Evolutionary conservation across 176 grass and related monocot genomes (phyloP), one percentile per base, ranked within the genome.

Genomic region (Ensete ventricosum): DNA sequence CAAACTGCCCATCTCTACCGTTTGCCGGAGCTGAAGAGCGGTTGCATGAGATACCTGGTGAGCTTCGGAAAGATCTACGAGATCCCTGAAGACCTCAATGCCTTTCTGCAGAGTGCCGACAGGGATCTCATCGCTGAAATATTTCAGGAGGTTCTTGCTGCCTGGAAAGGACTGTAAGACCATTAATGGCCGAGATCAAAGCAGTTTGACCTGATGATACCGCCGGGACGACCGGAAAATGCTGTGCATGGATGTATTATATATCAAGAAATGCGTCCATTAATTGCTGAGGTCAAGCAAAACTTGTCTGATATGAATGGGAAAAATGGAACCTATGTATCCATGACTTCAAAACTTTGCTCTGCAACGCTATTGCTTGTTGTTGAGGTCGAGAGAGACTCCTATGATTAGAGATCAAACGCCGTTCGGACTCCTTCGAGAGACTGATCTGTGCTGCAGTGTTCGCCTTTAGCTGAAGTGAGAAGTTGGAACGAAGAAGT

Each of bases 21-120:
- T 16, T 78, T 99, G 70, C 78, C 64, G 0, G 84, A 85, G 72
- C 87, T 99, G 68, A 94, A 99, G 95, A 64, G 67, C 1, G 76
- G 88, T 4, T 99, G 95, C 82, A 34, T 94, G 78, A 82, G 82
- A 68, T 99, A 89, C 81, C 85, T 99, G 20, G 90, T 94, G 59
- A 85, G 91, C 70, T 99, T 99, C 69, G 89, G 90, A 63, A 99
- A 99, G 82, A 89, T 99, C 16, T 99, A 91, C 62, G 95, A 99
- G 70, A 89, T 99, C 64, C 78, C 75, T 13, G 88, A 99, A 0
- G 91, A 99, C 10, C 79, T 99, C 48, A 81, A 72, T 43, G 24
- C 16, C n/a, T 99, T 99, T 71, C 84, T 99, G 20, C 88, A 84
- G 78, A 88, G 81, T 8, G 90, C 84, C 0, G 95, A 99, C 62